phyloP scores from a whole-genome alignment of 495 filamentous ascomycete genomes.

The Letharia lupina region DNA sequence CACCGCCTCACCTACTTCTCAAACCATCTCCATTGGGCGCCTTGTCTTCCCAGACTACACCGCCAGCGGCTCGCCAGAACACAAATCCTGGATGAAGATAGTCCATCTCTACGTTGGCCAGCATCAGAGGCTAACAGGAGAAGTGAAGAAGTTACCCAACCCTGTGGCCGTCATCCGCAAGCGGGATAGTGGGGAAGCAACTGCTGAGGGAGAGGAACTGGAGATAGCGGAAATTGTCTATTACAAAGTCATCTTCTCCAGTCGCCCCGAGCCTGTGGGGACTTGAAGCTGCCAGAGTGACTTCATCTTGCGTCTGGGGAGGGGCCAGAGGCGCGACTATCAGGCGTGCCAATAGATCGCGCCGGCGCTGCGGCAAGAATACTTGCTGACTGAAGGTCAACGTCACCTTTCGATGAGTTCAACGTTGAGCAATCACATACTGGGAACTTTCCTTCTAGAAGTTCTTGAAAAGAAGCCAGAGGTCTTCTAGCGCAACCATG shows the following conservation, averaged over 20 bases:
- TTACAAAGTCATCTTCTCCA: slow-evolving; percentile 82
- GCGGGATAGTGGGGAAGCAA: slow-evolving; percentile 21
- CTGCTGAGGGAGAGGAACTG: slow-evolving; percentile 37
- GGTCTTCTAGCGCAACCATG: not conserved
- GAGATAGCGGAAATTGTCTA: slow-evolving; percentile 77
- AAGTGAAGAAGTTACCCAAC: slow-evolving; percentile 74
- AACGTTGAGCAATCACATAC: not conserved
- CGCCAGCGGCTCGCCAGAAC: slow-evolving; percentile 34
- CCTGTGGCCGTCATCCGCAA: slow-evolving; percentile 69
- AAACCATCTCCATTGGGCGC: slow-evolving; percentile 54
- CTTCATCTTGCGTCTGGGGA: not conserved
- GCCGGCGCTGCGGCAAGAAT: not conserved
- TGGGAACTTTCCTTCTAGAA: not conserved
- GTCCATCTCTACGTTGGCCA: slow-evolving; percentile 82
- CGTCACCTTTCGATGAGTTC: not conserved
- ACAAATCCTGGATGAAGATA: slow-evolving; percentile 73
- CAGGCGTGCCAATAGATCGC: slow-evolving; percentile 1
- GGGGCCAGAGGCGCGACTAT: not conserved
- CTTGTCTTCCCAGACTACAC: slow-evolving; percentile 73
- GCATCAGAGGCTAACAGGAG: slow-evolving; percentile 83
- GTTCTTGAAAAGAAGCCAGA: not conserved
- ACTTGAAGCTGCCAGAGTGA: slow-evolving; percentile 10
- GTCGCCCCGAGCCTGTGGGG: slow-evolving; percentile 77
- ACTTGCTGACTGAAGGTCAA: not conserved
- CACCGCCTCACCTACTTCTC: slow-evolving; percentile 27